phyloP scores from a whole-genome alignment of 1,284 basidiomycete species.

The Cutaneotrichosporon cavernicola region DNA sequence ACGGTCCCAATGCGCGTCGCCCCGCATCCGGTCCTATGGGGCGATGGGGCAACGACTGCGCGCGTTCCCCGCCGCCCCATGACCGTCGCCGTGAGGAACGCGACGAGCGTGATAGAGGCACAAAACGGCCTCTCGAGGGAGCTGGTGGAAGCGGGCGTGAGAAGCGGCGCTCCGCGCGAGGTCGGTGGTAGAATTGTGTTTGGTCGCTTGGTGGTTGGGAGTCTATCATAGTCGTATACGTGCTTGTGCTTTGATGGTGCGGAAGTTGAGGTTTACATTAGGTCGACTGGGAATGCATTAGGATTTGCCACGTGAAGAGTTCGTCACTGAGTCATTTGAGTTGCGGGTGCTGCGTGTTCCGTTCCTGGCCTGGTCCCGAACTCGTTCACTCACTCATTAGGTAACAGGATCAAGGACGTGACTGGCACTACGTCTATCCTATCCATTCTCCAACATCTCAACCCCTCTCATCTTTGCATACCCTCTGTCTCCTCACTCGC shows the following conservation, averaged over 20 bases:
- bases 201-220: background rate
- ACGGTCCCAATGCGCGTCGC: constrained; percentile 2
- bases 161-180: background rate
- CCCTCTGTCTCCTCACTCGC: constrained; percentile 3
- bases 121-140: background rate
- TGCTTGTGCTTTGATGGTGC: background rate
- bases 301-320: background rate
- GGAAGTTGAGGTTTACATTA: background rate
- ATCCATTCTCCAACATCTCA: background rate
- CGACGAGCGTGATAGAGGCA: background rate
- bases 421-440: background rate
- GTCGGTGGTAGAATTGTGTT: background rate
- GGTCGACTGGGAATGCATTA: background rate
- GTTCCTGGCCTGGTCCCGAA: background rate
- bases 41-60: background rate
- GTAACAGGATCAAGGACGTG: too few species aligned
- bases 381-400: too few species aligned
- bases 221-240: background rate
- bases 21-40: background rate
- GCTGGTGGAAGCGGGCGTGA: background rate
- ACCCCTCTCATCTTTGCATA: background rate
- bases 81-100: background rate
- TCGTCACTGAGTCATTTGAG: background rate
- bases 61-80: background rate
- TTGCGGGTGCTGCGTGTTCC: background rate